Evolutionary conservation across 2,329 filamentous ascomycete genomes (phyloP).

Genomic region (Aspergillus pseudotamarii): DNA sequence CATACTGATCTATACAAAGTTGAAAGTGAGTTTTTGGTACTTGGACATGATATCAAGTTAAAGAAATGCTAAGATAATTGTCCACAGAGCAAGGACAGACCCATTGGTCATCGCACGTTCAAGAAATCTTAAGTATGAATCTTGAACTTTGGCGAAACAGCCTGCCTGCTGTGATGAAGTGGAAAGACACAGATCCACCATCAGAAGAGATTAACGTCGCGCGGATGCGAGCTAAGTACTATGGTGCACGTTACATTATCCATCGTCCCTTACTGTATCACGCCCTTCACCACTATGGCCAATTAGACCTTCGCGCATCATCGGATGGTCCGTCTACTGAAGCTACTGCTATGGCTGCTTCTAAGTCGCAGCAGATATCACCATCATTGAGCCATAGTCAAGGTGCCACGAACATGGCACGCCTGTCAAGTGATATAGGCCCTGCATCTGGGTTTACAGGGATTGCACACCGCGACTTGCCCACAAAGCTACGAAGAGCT

Average conservation of each 20-base stretch:
- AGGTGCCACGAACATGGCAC: constrained; percentile 33
- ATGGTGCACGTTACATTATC: constrained; percentile 87
- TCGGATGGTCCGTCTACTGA: constrained; percentile 37
- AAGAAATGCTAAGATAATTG: constrained; percentile 4
- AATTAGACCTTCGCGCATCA: constrained; percentile 40
- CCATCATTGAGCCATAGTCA: constrained; percentile 36
- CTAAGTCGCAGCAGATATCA: constrained; percentile 40
- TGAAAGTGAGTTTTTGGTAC: constrained; percentile 26
- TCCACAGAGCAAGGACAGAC: constrained; percentile 33
- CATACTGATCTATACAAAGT: constrained; percentile 59
- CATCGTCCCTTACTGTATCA: constrained; percentile 75
- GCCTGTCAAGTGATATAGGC: constrained; percentile 38
- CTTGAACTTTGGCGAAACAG: constrained; percentile 58
- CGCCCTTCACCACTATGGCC: constrained; percentile 55
- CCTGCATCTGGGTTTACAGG: constrained; percentile 24
- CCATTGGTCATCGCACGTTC: constrained; percentile 42
- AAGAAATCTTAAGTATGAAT: constrained; percentile 48
- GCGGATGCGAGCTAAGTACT: constrained; percentile 88
- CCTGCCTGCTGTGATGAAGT: constrained; percentile 58
- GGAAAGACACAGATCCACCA: constrained; percentile 70
- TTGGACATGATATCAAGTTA: background rate
- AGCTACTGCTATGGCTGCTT: constrained; percentile 25
- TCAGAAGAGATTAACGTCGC: constrained; percentile 77
- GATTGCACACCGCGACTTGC: constrained; percentile 28
- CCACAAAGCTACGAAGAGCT: constrained; percentile 55